phyloP scores from a whole-genome alignment of 1,139 yeast genomes.

The Candida dubliniensis region DNA sequence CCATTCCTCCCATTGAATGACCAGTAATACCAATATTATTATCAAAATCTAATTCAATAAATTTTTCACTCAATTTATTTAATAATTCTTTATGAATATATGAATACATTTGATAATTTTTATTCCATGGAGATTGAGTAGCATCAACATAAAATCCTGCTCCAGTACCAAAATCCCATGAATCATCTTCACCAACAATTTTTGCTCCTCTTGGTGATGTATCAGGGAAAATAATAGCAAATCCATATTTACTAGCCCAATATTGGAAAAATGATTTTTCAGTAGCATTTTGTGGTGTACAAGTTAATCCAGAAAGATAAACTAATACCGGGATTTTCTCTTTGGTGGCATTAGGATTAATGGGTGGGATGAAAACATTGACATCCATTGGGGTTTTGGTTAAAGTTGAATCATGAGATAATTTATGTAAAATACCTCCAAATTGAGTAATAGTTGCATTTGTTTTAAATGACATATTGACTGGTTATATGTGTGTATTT shows the following conservation, averaged over 20 bases:
- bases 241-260: slow-evolving; percentile 77
- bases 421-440: slow-evolving; percentile 75
- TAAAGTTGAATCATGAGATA: slow-evolving; percentile 65
- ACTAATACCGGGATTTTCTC: slow-evolving; percentile 65
- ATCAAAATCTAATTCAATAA: slow-evolving; percentile 52
- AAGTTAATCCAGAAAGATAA: slow-evolving; percentile 87
- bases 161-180: slow-evolving; percentile 90
- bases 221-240: slow-evolving; percentile 91
- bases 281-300: slow-evolving; percentile 92
- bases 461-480: slow-evolving; percentile 49
- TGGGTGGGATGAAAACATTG: slow-evolving; percentile 75
- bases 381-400: slow-evolving; percentile 80
- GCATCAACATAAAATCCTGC: slow-evolving; percentile 96
- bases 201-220: slow-evolving; percentile 96
- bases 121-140: slow-evolving; percentile 65
- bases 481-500: too few species aligned
- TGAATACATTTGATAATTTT: slow-evolving; percentile 81
- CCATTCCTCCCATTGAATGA: slow-evolving; percentile 98
- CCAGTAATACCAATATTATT: slow-evolving; percentile 77
- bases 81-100: slow-evolving; percentile 80
- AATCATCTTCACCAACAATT: slow-evolving; percentile 76
- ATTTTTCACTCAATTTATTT: slow-evolving; percentile 43
- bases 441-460: slow-evolving; percentile 63
- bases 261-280: slow-evolving; percentile 90
- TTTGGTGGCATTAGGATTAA: slow-evolving; percentile 25